Evolutionary conservation across 129 eudicot genomes (phyloP).

Genomic region (Flaveria ramosissima): DNA sequence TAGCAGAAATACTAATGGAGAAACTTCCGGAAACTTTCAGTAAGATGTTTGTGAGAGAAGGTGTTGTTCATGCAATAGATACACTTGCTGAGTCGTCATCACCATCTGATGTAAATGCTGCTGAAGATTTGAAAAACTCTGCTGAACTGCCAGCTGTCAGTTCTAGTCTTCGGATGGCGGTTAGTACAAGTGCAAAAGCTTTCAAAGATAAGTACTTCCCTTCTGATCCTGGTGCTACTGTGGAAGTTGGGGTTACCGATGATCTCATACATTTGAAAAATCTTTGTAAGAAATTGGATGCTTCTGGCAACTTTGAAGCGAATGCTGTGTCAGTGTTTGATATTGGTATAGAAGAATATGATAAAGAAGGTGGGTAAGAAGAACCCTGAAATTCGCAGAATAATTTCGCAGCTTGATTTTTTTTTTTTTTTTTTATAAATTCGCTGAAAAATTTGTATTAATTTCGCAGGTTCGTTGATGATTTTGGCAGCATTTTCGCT

Average conservation of each 20-base stretch:
- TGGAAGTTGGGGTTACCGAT: conserved; percentile 76
- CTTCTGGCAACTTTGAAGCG: too few relatives aligned
- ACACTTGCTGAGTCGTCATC: conserved; percentile 46
- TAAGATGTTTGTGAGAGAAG: conserved; percentile 96
- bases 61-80: conserved; percentile 94
- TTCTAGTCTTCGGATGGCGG: conserved; percentile 66
- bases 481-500: too few relatives aligned
- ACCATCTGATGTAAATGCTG: conserved; percentile 54
- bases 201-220: conserved; percentile 92
- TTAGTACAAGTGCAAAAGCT: conserved; percentile 74
- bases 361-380: too few relatives aligned
- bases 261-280: conserved; percentile 79
- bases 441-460: too few relatives aligned
- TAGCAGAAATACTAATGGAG: conserved; percentile 91
- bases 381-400: too few relatives aligned
- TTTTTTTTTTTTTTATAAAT: too few relatives aligned
- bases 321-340: too few relatives aligned
- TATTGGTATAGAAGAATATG: too few relatives aligned
- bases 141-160: conserved; percentile 60
- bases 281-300: conserved; percentile 69
- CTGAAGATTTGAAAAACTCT: conserved; percentile 60
- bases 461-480: too few relatives aligned
- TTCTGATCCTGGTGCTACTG: conserved; percentile 56
- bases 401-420: too few relatives aligned
- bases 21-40: conserved; percentile 89